phyloP scores from a whole-genome alignment of 495 filamentous ascomycete species.

The Cryomyces minteri region DNA sequence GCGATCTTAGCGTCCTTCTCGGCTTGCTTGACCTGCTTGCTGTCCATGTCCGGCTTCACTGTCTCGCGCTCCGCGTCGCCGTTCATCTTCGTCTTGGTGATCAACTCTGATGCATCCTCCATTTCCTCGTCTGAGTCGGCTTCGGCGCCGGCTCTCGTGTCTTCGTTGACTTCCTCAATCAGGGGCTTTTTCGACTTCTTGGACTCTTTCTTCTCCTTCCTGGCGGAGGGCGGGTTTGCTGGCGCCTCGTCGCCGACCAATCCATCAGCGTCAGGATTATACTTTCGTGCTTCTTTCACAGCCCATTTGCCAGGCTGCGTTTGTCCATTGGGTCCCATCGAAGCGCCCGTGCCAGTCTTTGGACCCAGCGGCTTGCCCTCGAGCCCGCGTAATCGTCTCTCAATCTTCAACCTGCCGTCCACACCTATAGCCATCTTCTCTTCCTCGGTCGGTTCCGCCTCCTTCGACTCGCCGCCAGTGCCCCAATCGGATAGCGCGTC shows the following conservation, averaged over 20 bases:
- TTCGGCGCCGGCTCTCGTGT: slow-evolving; percentile 11
- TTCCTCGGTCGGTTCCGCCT: slow-evolving; percentile 64
- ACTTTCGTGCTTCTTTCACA: slow-evolving; percentile 84
- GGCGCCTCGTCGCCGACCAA: slow-evolving; percentile 51
- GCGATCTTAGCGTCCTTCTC: slow-evolving; percentile 25
- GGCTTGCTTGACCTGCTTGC: slow-evolving; percentile 18
- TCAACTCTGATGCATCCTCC: slow-evolving; percentile 20
- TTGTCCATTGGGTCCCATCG: slow-evolving; percentile 55
- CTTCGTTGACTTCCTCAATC: slow-evolving; percentile 17
- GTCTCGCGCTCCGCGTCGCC: slow-evolving; percentile 25
- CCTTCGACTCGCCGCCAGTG: slow-evolving; percentile 34
- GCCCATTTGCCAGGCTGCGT: slow-evolving; percentile 63
- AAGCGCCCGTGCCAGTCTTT: slow-evolving; percentile 34
- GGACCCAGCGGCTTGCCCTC: slow-evolving; percentile 81
- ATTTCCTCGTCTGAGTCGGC: slow-evolving; percentile 13
- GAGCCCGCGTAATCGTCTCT: slow-evolving; percentile 64
- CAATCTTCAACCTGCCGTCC: slow-evolving; percentile 54
- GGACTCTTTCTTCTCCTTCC: slow-evolving; percentile 12
- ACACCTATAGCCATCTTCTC: slow-evolving; percentile 64
- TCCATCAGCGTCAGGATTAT: slow-evolving; percentile 89
- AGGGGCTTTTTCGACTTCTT: slow-evolving; percentile 20
- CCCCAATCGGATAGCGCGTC: slow-evolving; percentile 77
- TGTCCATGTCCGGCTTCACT: background rate
- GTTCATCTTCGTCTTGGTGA: slow-evolving; percentile 14
- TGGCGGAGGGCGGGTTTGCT: slow-evolving; percentile 16